These are phyloP conservation scores for Neonectria sp. DNA, from an alignment of 2,329 filamentous ascomycete species.

Conservation along the genomic window DNA sequence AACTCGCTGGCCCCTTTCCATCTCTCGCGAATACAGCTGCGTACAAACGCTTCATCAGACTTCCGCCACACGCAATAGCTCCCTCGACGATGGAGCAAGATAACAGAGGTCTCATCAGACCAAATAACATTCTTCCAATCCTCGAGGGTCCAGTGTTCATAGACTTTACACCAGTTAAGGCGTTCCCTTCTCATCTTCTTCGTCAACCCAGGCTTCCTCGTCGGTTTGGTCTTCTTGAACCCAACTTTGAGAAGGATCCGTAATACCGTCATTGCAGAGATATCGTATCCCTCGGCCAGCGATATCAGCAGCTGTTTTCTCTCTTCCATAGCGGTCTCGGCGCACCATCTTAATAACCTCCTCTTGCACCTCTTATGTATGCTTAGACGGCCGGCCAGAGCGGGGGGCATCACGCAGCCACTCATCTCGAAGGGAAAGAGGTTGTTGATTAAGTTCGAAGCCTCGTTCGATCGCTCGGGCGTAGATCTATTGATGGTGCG, in stretches of 20 bases:
- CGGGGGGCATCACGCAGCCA: slow-evolving; percentile 12
- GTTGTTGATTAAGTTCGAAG: slow-evolving; percentile 19
- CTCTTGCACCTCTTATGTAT: slow-evolving; percentile 6
- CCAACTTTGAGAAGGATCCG: slow-evolving; percentile 19
- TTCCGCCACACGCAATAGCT: slow-evolving; percentile 33
- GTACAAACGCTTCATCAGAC: slow-evolving; percentile 20
- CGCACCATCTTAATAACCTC: slow-evolving; percentile 16
- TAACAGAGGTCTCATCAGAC: slow-evolving; percentile 37
- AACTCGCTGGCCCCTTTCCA: slow-evolving; percentile 38
- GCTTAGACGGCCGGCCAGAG: slow-evolving; percentile 10
- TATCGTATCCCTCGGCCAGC: slow-evolving; percentile 1
- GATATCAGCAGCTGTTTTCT: slow-evolving; percentile 30
- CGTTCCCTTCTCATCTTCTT: slow-evolving; percentile 25
- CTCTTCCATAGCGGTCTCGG: slow-evolving; percentile 17
- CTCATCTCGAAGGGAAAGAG: slow-evolving; percentile 11
- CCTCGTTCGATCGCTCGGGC: slow-evolving; percentile 2
- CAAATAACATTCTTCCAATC: slow-evolving; percentile 41
- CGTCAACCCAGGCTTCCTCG: slow-evolving; percentile 25
- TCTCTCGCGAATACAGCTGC: slow-evolving; percentile 34
- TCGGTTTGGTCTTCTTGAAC: slow-evolving; percentile 24
- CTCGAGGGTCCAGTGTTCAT: slow-evolving; percentile 33
- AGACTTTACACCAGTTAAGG: slow-evolving; percentile 15
- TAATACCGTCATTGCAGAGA: not conserved
- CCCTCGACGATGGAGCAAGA: slow-evolving; percentile 31
- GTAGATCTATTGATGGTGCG: not conserved